Conservation (phyloP, 768 basidiomycete species). For the Suillus weaverae region DNA sequence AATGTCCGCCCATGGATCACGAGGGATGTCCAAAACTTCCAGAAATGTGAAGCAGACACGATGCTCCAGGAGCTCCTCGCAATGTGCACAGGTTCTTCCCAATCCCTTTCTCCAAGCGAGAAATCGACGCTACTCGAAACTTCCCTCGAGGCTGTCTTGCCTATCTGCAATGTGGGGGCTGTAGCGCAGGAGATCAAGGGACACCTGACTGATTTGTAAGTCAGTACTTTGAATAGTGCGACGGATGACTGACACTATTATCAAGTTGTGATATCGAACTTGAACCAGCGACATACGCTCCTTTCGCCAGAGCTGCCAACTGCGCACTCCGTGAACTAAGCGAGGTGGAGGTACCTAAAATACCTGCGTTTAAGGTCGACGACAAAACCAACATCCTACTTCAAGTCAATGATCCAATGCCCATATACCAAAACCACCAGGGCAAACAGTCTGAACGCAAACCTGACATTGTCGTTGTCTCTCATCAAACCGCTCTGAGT, state of each 20-base stretch:
- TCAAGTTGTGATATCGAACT: not conserved
- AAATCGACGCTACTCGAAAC: not conserved
- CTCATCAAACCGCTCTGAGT: not conserved
- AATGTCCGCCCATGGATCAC: not conserved
- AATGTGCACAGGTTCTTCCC: not conserved
- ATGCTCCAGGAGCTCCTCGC: conserved; percentile 1
- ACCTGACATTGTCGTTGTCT: not conserved
- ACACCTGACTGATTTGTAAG: not conserved
- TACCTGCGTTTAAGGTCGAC: not conserved
- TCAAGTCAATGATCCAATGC: not conserved
- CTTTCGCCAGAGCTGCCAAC: conserved; percentile 3
- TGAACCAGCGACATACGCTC: not conserved
- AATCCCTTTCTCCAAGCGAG: not conserved
- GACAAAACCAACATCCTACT: not conserved
- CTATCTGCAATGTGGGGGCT: not conserved
- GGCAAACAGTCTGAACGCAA: not conserved
- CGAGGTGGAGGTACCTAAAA: not conserved
- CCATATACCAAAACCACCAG: not conserved
- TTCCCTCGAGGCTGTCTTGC: not conserved
- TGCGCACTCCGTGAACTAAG: not conserved
- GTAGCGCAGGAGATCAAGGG: not conserved
- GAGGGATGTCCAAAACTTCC: not conserved
- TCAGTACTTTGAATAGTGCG: not conserved
- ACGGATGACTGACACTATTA: not conserved
- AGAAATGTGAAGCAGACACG: not conserved